Evolutionary conservation across 1,284 basidiomycete genomes (phyloP).

Genomic region (Apiotrichum domesticum): DNA sequence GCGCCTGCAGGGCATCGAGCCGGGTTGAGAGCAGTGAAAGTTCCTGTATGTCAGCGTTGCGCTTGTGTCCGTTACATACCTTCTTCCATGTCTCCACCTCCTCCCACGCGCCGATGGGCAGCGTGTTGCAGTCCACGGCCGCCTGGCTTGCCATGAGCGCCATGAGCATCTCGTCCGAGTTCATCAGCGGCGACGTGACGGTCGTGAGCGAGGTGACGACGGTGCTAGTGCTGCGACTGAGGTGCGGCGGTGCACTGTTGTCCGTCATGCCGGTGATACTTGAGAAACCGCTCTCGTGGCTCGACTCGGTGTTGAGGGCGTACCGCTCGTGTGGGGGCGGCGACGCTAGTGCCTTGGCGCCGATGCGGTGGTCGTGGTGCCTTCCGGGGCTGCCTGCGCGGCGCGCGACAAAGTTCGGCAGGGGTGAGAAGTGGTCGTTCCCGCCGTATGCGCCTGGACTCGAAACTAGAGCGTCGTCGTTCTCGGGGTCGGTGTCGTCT

Average conservation of each 20-base stretch:
- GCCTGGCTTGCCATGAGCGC: slow-evolving; percentile 80
- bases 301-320: background rate
- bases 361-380: background rate
- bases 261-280: background rate
- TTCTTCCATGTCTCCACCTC: slow-evolving; percentile 88
- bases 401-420: background rate
- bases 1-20: slow-evolving; percentile 35
- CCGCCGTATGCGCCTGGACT: background rate
- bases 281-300: background rate
- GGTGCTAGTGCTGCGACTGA: slow-evolving; percentile 6
- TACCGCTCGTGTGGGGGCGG: slow-evolving; percentile 7
- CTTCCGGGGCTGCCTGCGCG: background rate
- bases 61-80: slow-evolving; percentile 49
- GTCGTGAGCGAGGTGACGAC: slow-evolving; percentile 3
- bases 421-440: slow-evolving; percentile 1
- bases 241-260: slow-evolving; percentile 1
- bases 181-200: slow-evolving; percentile 6
- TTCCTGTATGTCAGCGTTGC: slow-evolving; percentile 26
- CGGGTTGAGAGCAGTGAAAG: slow-evolving; percentile 37
- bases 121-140: slow-evolving; percentile 61
- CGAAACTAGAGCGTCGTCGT: background rate
- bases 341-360: background rate
- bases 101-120: slow-evolving; percentile 68
- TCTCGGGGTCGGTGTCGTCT: background rate
- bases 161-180: slow-evolving; percentile 66